phyloP scores from a whole-genome alignment of 768 basidiomycete species.

The Suillus subalutaceus region DNA sequence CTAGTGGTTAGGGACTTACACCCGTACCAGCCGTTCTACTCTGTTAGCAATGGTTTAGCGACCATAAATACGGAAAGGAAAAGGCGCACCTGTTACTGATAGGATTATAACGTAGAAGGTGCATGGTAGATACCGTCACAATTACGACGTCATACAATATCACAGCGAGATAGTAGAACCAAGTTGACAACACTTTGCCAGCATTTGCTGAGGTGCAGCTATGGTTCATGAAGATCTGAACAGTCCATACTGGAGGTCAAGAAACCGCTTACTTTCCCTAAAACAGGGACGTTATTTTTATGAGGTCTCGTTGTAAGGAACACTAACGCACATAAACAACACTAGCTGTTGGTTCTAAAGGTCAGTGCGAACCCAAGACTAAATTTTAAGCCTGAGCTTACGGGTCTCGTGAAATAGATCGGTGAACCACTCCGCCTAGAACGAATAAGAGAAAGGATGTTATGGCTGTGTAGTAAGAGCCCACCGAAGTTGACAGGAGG shows the following conservation, averaged over 20 bases:
- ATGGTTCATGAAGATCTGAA: neutral
- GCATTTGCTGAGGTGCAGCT: constrained; percentile 51
- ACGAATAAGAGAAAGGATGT: neutral
- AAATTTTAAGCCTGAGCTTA: neutral
- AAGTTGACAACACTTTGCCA: constrained; percentile 44
- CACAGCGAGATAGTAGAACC: constrained; percentile 61
- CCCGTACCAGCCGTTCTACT: constrained; percentile 33
- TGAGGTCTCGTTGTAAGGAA: constrained; percentile 37
- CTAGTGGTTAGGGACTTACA: constrained; percentile 9
- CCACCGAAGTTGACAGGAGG: neutral
- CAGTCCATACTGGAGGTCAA: neutral
- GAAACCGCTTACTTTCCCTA: constrained; percentile 1
- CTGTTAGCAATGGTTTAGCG: constrained; percentile 25
- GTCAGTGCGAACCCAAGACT: neutral
- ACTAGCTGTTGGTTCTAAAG: neutral
- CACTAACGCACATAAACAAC: constrained; percentile 17
- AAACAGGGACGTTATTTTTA: neutral
- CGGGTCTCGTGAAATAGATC: neutral
- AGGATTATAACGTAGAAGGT: neutral
- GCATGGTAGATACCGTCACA: constrained; percentile 43
- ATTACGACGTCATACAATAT: constrained; percentile 25
- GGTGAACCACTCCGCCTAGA: neutral
- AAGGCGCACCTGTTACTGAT: neutral
- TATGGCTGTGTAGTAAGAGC: neutral
- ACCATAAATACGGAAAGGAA: neutral